Evolutionary conservation across 108 stramenopile species (phyloP).

Genomic region (Cyclotella choctawhatcheeana): DNA sequence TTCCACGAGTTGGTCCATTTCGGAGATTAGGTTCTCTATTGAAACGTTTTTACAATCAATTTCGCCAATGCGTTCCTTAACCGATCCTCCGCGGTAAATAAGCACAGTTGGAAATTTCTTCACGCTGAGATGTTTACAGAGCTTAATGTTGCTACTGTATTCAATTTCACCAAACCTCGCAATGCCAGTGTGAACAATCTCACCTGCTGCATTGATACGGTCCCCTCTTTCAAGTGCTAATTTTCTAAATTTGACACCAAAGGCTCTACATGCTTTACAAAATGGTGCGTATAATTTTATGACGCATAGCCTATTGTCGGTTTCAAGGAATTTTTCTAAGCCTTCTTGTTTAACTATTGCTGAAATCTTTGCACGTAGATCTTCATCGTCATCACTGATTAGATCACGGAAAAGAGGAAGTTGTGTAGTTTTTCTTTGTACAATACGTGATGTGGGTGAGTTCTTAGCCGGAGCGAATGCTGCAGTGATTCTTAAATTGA

Average conservation of each 20-base stretch:
- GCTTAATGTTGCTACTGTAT: constrained; percentile 54
- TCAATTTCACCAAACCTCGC: constrained; percentile 74
- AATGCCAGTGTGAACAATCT: constrained; percentile 40
- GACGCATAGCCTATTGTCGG: constrained; percentile 33
- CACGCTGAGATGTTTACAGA: constrained; percentile 60
- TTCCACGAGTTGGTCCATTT: constrained; percentile 25
- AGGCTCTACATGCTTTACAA: constrained; percentile 50
- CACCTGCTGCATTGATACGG: constrained; percentile 34
- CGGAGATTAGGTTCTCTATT: constrained; percentile 33
- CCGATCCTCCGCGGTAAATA: constrained; percentile 45
- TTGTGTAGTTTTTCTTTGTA: not conserved
- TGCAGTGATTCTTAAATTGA: too few relatives aligned
- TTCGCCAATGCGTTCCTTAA: constrained; percentile 24
- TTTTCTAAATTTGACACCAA: constrained; percentile 44
- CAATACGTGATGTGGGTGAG: not conserved
- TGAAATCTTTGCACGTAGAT: constrained; percentile 29
- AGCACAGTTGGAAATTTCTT: constrained; percentile 64
- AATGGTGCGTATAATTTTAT: constrained; percentile 41
- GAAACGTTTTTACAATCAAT: constrained; percentile 37
- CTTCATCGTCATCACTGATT: constrained; percentile 33
- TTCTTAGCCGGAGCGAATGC: not conserved
- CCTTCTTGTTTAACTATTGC: constrained; percentile 30
- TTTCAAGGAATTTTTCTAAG: constrained; percentile 29
- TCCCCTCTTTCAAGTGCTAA: constrained; percentile 40
- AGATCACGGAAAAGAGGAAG: constrained; percentile 40